Conservation (phyloP, 768 basidiomycete genomes). For the Kwoniella europaea region DNA sequence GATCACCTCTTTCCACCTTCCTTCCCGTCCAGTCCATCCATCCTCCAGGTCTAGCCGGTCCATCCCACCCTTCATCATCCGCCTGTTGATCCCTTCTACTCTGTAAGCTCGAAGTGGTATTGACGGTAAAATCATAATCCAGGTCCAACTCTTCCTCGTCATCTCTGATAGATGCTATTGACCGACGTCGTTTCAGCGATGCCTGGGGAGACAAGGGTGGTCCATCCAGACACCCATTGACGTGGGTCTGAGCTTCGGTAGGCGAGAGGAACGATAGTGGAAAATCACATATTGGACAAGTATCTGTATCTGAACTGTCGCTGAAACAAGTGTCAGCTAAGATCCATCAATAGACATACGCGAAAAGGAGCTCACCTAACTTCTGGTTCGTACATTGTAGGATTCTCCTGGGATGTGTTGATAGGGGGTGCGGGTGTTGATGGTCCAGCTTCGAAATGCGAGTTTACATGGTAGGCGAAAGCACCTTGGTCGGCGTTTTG, state of each 20-base stretch:
- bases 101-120: background rate
- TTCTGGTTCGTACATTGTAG: too few species aligned
- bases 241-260: conserved; percentile 30
- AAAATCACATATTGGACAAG: conserved; percentile 44
- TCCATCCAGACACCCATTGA: conserved; percentile 48
- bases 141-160: background rate
- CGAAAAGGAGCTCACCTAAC: background rate
- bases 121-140: conserved; percentile 10
- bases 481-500: conserved; percentile 37
- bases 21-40: conserved; percentile 40
- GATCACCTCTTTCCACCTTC: conserved; percentile 43
- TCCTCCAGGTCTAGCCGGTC: conserved; percentile 47
- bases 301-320: background rate
- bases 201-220: background rate
- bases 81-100: background rate
- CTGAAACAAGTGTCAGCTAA: too few species aligned
- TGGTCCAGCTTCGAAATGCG: conserved; percentile 40
- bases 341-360: background rate
- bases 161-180: background rate
- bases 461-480: conserved; percentile 49
- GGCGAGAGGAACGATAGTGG: conserved; percentile 27
- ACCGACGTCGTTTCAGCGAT: background rate
- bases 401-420: background rate
- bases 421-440: background rate
- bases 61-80: conserved; percentile 38